Evolutionary conservation across 805 yeast species (phyloP).

Genomic region (Metschnikowia lochheadii): DNA sequence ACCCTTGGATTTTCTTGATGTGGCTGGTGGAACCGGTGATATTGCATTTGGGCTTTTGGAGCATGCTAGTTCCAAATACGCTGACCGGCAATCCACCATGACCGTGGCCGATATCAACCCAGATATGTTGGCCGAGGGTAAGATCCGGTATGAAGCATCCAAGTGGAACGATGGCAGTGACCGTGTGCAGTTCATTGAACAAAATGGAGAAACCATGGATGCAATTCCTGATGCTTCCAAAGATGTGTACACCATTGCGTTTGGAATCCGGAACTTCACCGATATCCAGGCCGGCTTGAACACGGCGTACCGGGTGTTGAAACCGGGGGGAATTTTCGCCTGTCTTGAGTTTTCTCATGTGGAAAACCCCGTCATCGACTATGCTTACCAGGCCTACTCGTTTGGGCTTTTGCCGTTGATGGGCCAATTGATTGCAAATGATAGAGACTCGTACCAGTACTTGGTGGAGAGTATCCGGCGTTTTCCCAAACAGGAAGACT

Average conservation of each 20-base stretch:
- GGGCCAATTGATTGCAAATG: slow-evolving; percentile 95
- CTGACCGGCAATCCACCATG: slow-evolving; percentile 76
- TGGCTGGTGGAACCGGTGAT: slow-evolving; percentile 99
- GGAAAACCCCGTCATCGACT: slow-evolving; percentile 69
- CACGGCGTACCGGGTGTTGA: slow-evolving; percentile 93
- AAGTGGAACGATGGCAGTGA: slow-evolving; percentile 55
- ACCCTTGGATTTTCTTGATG: slow-evolving; percentile 87
- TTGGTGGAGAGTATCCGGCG: slow-evolving; percentile 89
- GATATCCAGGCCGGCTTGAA: slow-evolving; percentile 88
- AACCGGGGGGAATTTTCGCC: slow-evolving; percentile 97
- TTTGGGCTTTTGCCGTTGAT: slow-evolving; percentile 83
- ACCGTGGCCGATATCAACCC: slow-evolving; percentile 92
- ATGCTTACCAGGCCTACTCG: slow-evolving; percentile 82
- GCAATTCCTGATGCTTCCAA: slow-evolving; percentile 80
- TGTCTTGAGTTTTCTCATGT: slow-evolving; percentile 95
- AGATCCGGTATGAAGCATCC: slow-evolving; percentile 59
- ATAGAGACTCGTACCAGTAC: slow-evolving; percentile 93
- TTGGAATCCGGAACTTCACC: slow-evolving; percentile 96
- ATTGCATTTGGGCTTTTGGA: slow-evolving; percentile 93
- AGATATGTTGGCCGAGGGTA: slow-evolving; percentile 94
- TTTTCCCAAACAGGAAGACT: slow-evolving; percentile 90
- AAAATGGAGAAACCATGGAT: slow-evolving; percentile 89
- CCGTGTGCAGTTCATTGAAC: slow-evolving; percentile 78
- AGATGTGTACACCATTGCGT: slow-evolving; percentile 94
- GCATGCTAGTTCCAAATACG: slow-evolving; percentile 76